Evolutionary conservation across 371 early-diverging fungal species (phyloP).

Genomic region (Mucor sp.): DNA sequence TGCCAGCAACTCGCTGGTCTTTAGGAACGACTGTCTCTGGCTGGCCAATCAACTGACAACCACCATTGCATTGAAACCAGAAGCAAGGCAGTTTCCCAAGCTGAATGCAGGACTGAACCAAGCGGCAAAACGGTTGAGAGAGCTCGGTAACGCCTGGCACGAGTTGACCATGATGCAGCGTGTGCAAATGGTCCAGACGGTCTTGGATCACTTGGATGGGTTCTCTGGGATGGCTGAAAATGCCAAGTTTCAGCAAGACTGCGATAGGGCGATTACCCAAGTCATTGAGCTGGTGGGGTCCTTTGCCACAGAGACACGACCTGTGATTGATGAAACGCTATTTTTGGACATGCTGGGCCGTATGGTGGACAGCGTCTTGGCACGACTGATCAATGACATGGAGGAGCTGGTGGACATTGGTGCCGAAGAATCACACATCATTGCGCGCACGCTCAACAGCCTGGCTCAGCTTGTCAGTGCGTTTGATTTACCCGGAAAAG

Average conservation of each 20-base stretch:
- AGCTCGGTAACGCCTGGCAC: slow-evolving; percentile 37
- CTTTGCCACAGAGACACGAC: slow-evolving; percentile 45
- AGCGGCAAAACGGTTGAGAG: slow-evolving; percentile 20
- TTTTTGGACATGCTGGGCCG: slow-evolving; percentile 44
- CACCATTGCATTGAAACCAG: background rate
- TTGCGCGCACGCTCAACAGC: slow-evolving; percentile 55
- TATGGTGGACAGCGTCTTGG: slow-evolving; percentile 49
- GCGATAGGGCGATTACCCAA: slow-evolving; percentile 52
- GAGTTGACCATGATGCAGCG: slow-evolving; percentile 36
- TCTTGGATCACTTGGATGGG: slow-evolving; percentile 44
- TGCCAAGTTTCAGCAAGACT: slow-evolving; percentile 40
- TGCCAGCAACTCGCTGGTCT: slow-evolving; percentile 63
- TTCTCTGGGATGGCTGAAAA: slow-evolving; percentile 56
- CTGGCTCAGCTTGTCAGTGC: slow-evolving; percentile 53
- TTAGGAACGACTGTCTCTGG: slow-evolving; percentile 76
- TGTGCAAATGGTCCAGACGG: slow-evolving; percentile 21
- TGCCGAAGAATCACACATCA: slow-evolving; percentile 66
- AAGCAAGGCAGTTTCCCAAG: slow-evolving; percentile 9
- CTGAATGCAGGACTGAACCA: background rate
- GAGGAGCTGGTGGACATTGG: slow-evolving; percentile 66
- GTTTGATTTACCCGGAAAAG: slow-evolving; percentile 50
- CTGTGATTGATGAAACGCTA: slow-evolving; percentile 20
- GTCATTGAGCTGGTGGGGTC: slow-evolving; percentile 49
- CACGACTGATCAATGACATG: slow-evolving; percentile 55
- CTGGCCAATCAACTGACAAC: slow-evolving; percentile 45